A percentile compares a stretch with the other conserved stretches of the same genome.
phyloP scores from a whole-genome alignment of 768 basidiomycete species.

The Rhizopogon vesiculosus region DNA sequence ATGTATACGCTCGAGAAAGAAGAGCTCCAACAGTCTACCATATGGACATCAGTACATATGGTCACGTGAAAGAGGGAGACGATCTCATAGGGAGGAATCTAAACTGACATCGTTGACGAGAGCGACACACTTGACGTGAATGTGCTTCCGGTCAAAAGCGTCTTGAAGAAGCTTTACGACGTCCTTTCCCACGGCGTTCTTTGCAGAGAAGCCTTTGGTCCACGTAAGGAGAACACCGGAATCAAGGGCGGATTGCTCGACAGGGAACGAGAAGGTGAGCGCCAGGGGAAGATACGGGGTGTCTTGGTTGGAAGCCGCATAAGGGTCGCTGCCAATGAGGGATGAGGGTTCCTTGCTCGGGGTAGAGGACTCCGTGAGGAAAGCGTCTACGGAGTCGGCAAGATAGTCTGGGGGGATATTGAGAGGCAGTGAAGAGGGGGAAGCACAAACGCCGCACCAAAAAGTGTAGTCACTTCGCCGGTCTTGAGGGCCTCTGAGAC shows the following conservation, averaged over 20 bases:
- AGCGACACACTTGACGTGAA: conserved; percentile 88
- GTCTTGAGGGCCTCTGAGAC: conserved; percentile 92
- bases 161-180: conserved; percentile 88
- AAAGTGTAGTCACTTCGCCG: conserved; percentile 82
- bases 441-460: conserved; percentile 49
- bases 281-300: conserved; percentile 64
- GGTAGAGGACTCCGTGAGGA: conserved; percentile 58
- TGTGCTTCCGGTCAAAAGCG: conserved; percentile 86
- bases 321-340: conserved; percentile 15
- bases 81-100: neutral
- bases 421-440: conserved; percentile 1
- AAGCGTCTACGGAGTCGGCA: conserved; percentile 93
- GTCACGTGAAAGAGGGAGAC: conserved; percentile 4
- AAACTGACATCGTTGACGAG: conserved; percentile 86
- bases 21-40: conserved; percentile 90
- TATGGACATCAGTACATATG: conserved; percentile 3
- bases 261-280: conserved; percentile 96
- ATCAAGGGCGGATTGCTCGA: conserved; percentile 91
- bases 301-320: conserved; percentile 22
- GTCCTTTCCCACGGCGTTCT: conserved; percentile 85
- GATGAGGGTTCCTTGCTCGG: conserved; percentile 19
- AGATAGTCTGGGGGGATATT: conserved; percentile 72
- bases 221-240: conserved; percentile 89
- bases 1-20: conserved; percentile 89
- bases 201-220: conserved; percentile 96